Conservation (phyloP, 2,329 filamentous ascomycete species). For the Leptographium lundbergii region DNA sequence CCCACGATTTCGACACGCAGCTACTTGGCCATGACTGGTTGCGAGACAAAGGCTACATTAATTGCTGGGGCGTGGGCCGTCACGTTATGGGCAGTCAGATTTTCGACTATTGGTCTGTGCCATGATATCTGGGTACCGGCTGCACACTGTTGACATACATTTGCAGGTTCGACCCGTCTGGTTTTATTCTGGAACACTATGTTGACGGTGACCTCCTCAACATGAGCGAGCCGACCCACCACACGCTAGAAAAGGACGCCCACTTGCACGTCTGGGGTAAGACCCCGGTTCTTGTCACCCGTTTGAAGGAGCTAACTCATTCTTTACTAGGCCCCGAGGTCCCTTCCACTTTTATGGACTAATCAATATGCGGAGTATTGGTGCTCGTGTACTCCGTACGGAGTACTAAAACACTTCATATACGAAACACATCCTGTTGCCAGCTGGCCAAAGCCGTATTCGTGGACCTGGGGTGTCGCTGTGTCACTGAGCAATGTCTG, state of each 20-base stretch:
- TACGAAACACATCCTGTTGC: no score
- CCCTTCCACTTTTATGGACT: background rate
- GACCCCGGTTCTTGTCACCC: background rate
- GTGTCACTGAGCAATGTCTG: no score
- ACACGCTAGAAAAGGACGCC: conserved; percentile 25
- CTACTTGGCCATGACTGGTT: conserved; percentile 59
- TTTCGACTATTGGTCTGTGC: conserved; percentile 57
- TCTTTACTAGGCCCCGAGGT: background rate
- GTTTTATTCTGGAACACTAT: conserved; percentile 58
- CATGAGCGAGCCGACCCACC: conserved; percentile 35
- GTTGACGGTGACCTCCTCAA: conserved; percentile 56
- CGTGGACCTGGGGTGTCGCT: no score
- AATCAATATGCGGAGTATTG: background rate
- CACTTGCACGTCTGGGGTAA: conserved; percentile 33
- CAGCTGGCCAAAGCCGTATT: no score
- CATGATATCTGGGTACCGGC: no score
- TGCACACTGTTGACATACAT: background rate
- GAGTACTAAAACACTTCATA: no score
- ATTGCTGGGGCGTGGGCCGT: conserved; percentile 58
- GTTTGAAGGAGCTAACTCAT: background rate
- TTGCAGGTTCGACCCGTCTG: conserved; percentile 44
- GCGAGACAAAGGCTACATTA: conserved; percentile 45
- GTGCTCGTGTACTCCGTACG: background rate
- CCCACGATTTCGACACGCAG: conserved; percentile 60
- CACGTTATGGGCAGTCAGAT: conserved; percentile 60